Base-by-base conservation (phyloP, 208 protist species). In the Crithidia mellificae region DNA sequence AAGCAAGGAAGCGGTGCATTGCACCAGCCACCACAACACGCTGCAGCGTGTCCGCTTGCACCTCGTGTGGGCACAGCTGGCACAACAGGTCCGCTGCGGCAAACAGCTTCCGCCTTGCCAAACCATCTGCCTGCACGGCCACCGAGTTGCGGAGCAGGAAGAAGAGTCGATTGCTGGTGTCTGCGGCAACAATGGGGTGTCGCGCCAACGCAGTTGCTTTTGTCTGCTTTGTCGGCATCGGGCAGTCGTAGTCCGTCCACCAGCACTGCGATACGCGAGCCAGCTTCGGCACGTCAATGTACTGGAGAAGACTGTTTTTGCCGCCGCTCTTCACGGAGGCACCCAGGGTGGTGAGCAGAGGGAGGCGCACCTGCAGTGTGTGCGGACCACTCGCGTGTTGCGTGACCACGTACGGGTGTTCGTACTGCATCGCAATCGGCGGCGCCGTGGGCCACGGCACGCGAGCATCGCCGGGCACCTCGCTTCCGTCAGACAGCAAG, bases 321-420 rank as follows among this genome's bases (percentile, higher is more conserved):
- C 20, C 17, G 50, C 6, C 32, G 25, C 7, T 34, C 36, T 38
- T 53, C 29, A 14, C 41, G 9, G 56, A 39, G 38, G 36, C 51
- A 36, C 32, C 53, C 1, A 76, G 52, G 4, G 74, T 81, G 19
- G 69, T 81, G 38, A 88, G 66, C 24, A 90, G 74, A 1, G 88
- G 88, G 36, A 93, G 43, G 14, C 77, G 76, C 50, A 93, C 75
- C 78, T 93, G 79, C 61, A 90, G 52, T 20, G 67, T 56, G n/a
- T 55, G 38, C 14, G 66, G 44, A 6, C 34, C 49, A 17, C 72
- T 36, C 44, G 50, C 30, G 61, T 87, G 83, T 20, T 71, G 44
- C 1, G 87, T 80, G 12, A 93, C 20, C 5, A 88, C 57, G 55
- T 78, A 93, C 0, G 87, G 87, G 54, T 93, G 72, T 25, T 78